These are phyloP conservation scores for Metschnikowia anglica DNA, from an alignment of 805 yeast species.

Conservation along the genomic window DNA sequence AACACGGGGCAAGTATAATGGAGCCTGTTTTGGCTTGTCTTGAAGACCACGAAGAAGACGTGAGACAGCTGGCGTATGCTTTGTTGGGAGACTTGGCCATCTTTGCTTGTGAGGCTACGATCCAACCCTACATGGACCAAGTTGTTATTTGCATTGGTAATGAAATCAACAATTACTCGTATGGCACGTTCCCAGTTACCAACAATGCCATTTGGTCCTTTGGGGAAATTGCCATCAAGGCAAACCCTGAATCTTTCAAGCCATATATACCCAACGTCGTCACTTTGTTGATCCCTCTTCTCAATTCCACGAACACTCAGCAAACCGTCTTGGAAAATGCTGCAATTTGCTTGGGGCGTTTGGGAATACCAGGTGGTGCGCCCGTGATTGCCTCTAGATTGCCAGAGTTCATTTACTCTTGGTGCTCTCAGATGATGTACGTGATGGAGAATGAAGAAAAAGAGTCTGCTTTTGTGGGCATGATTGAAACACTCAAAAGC, in stretches of 20 bases:
- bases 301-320: conserved; percentile 53
- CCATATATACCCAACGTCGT: conserved; percentile 57
- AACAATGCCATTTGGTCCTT: conserved; percentile 93
- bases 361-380: conserved; percentile 58
- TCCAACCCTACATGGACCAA: conserved; percentile 48
- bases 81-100: conserved; percentile 87
- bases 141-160: conserved; percentile 65
- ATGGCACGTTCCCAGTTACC: conserved; percentile 59
- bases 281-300: conserved; percentile 56
- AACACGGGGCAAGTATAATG: conserved; percentile 45
- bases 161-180: conserved; percentile 58
- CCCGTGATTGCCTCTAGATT: conserved; percentile 55
- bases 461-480: conserved; percentile 82
- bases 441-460: conserved; percentile 84
- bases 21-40: conserved; percentile 66
- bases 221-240: conserved; percentile 78
- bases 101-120: conserved; percentile 45
- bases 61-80: conserved; percentile 91
- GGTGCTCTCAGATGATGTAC: conserved; percentile 70
- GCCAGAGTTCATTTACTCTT: conserved; percentile 55
- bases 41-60: conserved; percentile 77
- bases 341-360: conserved; percentile 84
- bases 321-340: conserved; percentile 78
- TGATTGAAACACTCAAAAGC: conserved; percentile 63
- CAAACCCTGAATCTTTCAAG: conserved; percentile 44